Conservation (phyloP, 169 alveolate genomes). For the Cryptosporidium ryanae region DNA sequence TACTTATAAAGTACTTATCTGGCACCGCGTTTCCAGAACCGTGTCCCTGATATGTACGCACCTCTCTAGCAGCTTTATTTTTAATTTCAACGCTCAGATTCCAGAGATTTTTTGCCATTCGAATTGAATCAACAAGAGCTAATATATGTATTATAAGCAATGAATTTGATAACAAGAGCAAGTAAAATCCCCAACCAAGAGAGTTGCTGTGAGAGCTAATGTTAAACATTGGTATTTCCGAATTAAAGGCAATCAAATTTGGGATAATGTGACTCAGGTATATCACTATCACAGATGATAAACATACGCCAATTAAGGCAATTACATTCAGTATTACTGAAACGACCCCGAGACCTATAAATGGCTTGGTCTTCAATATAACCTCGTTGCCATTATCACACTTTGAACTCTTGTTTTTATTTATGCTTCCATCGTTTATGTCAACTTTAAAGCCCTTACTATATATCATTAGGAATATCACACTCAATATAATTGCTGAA, state of each 20-base stretch:
- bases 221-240: constrained; percentile 36
- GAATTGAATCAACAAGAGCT: constrained; percentile 32
- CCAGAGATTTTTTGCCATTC: constrained; percentile 45
- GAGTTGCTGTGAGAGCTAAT: constrained; percentile 20
- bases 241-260: constrained; percentile 11
- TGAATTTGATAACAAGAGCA: constrained; percentile 14
- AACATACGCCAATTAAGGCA: constrained; percentile 34
- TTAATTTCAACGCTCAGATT: constrained; percentile 8
- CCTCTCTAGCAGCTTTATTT: background rate
- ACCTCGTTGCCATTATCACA: constrained; percentile 13
- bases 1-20: constrained; percentile 30
- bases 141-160: constrained; percentile 21
- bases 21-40: constrained; percentile 8
- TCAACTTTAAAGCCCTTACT: constrained; percentile 47
- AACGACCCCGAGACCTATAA: constrained; percentile 22
- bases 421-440: background rate
- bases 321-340: constrained; percentile 24
- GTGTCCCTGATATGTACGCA: background rate
- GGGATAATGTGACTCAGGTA: constrained; percentile 32
- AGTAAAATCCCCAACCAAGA: constrained; percentile 63
- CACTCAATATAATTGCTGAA: constrained; percentile 12
- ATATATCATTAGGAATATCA: constrained; percentile 28
- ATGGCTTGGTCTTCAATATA: constrained; percentile 25
- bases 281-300: constrained; percentile 20
- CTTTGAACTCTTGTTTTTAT: background rate